A percentile compares a stretch with the other conserved stretches of the same genome.
These are phyloP conservation scores for Cerrena zonata DNA, from an alignment of 1,284 basidiomycete genomes.

Conservation along the genomic window DNA sequence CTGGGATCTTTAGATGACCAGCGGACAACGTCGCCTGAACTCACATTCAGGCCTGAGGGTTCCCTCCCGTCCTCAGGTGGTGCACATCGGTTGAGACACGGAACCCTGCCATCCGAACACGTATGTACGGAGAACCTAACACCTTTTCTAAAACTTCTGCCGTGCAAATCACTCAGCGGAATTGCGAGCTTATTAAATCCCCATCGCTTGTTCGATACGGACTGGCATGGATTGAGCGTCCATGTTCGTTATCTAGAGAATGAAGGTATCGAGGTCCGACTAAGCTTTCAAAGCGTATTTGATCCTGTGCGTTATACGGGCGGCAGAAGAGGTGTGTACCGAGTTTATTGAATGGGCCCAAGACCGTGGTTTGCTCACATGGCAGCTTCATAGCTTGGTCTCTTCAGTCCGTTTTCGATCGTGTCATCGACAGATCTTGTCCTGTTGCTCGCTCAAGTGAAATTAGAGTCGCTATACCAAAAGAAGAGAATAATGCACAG, in stretches of 20 bases:
- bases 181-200: slow-evolving; percentile 83
- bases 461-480: slow-evolving; percentile 45
- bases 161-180: slow-evolving; percentile 88
- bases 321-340: slow-evolving; percentile 48
- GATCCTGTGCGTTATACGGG: slow-evolving; percentile 65
- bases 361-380: not conserved
- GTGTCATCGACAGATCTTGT: slow-evolving; percentile 56
- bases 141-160: slow-evolving; percentile 89
- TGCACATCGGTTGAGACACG: slow-evolving; percentile 62
- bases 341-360: not conserved
- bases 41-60: slow-evolving; percentile 57
- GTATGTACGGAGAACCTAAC: slow-evolving; percentile 97
- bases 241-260: slow-evolving; percentile 60
- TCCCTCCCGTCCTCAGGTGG: slow-evolving; percentile 46
- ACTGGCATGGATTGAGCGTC: slow-evolving; percentile 83
- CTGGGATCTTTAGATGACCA: slow-evolving; percentile 71
- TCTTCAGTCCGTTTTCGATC: slow-evolving; percentile 68
- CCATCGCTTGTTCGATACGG: slow-evolving; percentile 78
- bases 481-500: slow-evolving; percentile 31
- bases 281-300: slow-evolving; percentile 79
- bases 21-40: slow-evolving; percentile 60
- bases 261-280: slow-evolving; percentile 55
- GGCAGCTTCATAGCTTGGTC: slow-evolving; percentile 61
- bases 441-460: slow-evolving; percentile 52
- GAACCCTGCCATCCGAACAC: slow-evolving; percentile 72